Percentiles rank a stretch among this genome's conserved stretches.
These are phyloP conservation scores for Antitrichia curtipendula DNA, from an alignment of 225 moss, liverwort and hornwort genomes.

Conservation along the genomic window DNA sequence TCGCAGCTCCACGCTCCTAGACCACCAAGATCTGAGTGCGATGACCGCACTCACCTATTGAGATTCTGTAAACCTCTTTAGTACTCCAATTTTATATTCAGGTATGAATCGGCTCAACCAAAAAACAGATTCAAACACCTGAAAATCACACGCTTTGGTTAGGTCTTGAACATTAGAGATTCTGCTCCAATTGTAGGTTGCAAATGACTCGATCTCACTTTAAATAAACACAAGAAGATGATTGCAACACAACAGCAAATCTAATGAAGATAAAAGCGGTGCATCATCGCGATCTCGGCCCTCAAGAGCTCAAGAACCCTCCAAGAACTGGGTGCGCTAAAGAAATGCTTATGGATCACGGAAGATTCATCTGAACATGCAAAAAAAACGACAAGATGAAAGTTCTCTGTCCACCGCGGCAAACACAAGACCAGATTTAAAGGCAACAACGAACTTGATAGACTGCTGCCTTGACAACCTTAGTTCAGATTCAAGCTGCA, in stretches of 20 bases:
- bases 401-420: background rate
- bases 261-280: background rate
- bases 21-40: background rate
- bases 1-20: background rate
- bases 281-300: background rate
- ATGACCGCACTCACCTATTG: background rate
- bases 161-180: background rate
- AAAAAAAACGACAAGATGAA: background rate
- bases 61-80: background rate
- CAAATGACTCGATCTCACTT: background rate
- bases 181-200: background rate
- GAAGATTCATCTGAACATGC: background rate
- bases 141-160: slow-evolving; percentile 6
- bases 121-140: background rate
- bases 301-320: background rate
- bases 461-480: background rate
- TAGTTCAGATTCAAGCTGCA: background rate
- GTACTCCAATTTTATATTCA: background rate
- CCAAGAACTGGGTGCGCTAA: background rate
- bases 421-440: background rate
- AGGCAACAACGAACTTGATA: background rate
- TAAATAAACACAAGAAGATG: background rate
- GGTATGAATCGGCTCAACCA: background rate
- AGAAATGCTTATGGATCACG: background rate
- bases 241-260: background rate